Base-by-base conservation (phyloP, 2,329 filamentous ascomycete species). In the Sporothrix globosa region DNA sequence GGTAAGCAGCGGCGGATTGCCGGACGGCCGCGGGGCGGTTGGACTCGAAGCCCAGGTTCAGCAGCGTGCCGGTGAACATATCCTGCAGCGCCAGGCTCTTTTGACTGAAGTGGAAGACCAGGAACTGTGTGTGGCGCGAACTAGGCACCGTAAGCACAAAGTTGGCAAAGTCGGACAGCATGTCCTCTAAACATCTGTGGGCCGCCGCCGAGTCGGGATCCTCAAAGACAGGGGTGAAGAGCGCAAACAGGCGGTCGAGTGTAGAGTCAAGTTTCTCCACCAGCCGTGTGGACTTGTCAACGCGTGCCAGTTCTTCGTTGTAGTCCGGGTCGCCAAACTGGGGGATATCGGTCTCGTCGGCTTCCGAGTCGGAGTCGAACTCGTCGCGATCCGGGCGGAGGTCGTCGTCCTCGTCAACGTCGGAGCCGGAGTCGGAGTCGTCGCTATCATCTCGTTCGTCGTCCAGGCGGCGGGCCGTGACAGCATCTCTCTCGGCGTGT, bases 41-140 rank as follows among this genome's bases (percentile, higher is more conserved):
- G 46, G 84, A 83, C 78, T 92, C 89, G 75, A 92, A 90, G 53
- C 91, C 88, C 30, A 92, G 84, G 72, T 91, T 86, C 52, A 92
- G 87, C 74, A 95, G 91, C 30, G 90, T 90, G 46, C 91, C 91
- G 56, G 92, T 90, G 77, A 98, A 98, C 65, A 90, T 87, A 76
- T 96, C 92, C 71, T 92, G 90, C 63, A 97, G 87, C 58, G 87
- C 85, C 41, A 91, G 89, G 10, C 92, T 92, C 71, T 87, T 87
- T 79, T 99, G 95, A 19, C 92, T 92, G 78, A 97, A 97, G 80
- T 97, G 95, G 81, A 99, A 99, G 67, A 98, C 86, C 63, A 99
- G 87, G 76, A 98, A 99, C 77, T 99, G 96, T 0, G 93, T 93
- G 79, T 98, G 95, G 46, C 96, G 90, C 30, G 93, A 97, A 75